phyloP scores from a whole-genome alignment of 208 protist species.

The Tritrichomonas musculus region DNA sequence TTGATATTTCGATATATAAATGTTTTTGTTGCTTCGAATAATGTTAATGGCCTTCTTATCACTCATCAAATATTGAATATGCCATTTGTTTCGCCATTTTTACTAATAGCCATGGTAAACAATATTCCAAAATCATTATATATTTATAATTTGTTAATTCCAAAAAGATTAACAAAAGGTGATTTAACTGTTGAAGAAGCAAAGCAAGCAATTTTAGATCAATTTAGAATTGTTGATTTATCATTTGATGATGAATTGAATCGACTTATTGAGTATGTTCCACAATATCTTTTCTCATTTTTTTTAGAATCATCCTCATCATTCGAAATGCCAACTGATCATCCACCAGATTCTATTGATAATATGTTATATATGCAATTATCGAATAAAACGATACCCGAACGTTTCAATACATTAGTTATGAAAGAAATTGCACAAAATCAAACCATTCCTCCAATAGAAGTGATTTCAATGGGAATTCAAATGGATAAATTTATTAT shows the following conservation, averaged over 20 bases:
- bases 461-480: too few species aligned
- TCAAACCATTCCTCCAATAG: too few species aligned
- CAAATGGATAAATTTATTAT: too few species aligned
- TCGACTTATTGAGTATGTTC: not conserved
- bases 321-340: too few species aligned
- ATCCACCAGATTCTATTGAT: too few species aligned
- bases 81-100: not conserved
- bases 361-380: too few species aligned
- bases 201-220: not conserved
- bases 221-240: slow-evolving; percentile 14
- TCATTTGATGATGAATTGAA: not conserved
- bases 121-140: not conserved
- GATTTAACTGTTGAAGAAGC: not conserved
- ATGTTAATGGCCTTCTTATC: not conserved
- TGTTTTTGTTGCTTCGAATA: not conserved
- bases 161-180: not conserved
- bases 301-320: too few species aligned
- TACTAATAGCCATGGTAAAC: not conserved
- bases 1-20: not conserved
- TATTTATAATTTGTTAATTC: slow-evolving; percentile 34
- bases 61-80: not conserved
- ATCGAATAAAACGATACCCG: too few species aligned
- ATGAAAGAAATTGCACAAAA: too few species aligned
- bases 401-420: too few species aligned
- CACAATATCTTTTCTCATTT: not conserved